Evolutionary conservation across 805 yeast species (phyloP).

Genomic region (Sugiyamaella lignohabitans): DNA sequence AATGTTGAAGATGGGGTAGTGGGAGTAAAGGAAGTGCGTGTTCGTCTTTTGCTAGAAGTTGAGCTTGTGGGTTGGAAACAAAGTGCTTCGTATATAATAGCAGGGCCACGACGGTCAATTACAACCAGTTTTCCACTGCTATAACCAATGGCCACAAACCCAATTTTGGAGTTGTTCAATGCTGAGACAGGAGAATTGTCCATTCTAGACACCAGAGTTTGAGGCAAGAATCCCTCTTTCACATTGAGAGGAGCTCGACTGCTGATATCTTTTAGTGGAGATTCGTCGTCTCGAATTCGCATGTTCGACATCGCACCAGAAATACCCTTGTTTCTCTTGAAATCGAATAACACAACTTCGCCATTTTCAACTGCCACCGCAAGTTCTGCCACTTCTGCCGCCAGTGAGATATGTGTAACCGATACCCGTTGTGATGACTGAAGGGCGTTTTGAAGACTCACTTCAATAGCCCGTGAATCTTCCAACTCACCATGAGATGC

Average conservation of each 20-base stretch:
- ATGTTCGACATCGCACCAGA: conserved; percentile 22
- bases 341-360: conserved; percentile 69
- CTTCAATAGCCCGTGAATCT: conserved; percentile 52
- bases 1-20: not conserved
- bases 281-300: not conserved
- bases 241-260: conserved; percentile 46
- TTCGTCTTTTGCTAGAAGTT: not conserved
- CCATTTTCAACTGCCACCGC: conserved; percentile 64
- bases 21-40: not conserved
- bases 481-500: conserved; percentile 68
- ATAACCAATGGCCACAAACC: conserved; percentile 79
- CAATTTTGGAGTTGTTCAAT: conserved; percentile 62
- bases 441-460: conserved; percentile 47
- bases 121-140: conserved; percentile 67
- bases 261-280: conserved; percentile 37
- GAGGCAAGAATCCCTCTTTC: conserved; percentile 59
- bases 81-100: conserved; percentile 37
- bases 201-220: conserved; percentile 39
- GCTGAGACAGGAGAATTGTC: conserved; percentile 49
- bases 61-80: not conserved
- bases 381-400: conserved; percentile 70
- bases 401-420: conserved; percentile 60
- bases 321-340: conserved; percentile 44
- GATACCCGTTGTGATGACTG: conserved; percentile 38
- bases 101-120: conserved; percentile 72